A percentile compares a stretch with the other conserved stretches of the same genome.
Conservation (phyloP, 495 filamentous ascomycete genomes). For the Staphylotrichum longicolle region DNA sequence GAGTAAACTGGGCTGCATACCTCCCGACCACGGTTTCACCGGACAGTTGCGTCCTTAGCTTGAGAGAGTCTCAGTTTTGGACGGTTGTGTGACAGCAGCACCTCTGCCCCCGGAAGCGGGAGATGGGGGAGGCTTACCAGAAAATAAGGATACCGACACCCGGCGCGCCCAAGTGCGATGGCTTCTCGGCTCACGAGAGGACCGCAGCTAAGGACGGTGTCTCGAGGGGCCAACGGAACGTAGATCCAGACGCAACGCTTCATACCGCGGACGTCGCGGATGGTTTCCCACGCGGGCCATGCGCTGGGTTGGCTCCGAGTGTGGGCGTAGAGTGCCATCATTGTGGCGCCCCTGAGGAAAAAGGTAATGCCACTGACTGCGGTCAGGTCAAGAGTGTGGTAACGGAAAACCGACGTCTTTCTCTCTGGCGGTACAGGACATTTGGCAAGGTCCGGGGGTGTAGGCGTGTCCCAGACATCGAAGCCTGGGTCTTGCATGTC, state of each 20-base stretch:
- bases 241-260: neutral
- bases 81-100: too few species aligned
- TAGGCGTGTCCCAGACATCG: conserved; percentile 6
- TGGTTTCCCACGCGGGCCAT: neutral
- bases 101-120: too few species aligned
- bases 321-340: neutral
- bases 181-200: neutral
- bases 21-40: neutral
- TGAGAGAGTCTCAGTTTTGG: neutral
- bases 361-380: conserved; percentile 5
- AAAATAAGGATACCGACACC: too few species aligned
- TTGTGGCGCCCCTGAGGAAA: neutral
- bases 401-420: neutral
- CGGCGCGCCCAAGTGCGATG: neutral
- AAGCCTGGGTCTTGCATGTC: neutral
- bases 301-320: neutral
- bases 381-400: neutral
- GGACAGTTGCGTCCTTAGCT: neutral
- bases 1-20: too few species aligned
- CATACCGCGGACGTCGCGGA: neutral
- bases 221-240: neutral
- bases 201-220: conserved; percentile 6
- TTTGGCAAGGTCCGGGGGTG: neutral
- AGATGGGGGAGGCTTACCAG: too few species aligned
- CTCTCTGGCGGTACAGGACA: neutral